phyloP scores from a whole-genome alignment of 2,329 filamentous ascomycete species.

The Hansfordia pulvinata region DNA sequence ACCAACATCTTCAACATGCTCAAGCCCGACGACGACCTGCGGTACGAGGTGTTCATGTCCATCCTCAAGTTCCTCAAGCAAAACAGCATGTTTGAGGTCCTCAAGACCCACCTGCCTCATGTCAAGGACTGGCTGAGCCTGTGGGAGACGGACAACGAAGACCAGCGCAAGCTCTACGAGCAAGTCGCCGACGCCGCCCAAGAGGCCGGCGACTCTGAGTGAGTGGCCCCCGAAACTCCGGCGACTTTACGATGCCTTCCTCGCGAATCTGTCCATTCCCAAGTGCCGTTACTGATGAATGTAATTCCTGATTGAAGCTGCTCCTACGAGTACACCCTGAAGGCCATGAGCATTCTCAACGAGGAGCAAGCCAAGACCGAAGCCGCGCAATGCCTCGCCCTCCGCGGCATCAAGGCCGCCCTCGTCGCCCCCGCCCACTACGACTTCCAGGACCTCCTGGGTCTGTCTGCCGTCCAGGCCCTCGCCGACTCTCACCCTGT shows the following conservation, averaged over 20 bases:
- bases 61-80: constrained; percentile 73
- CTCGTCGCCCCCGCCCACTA: constrained; percentile 42
- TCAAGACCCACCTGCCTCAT: constrained; percentile 73
- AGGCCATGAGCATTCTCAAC: constrained; percentile 47
- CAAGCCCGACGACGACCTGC: constrained; percentile 58
- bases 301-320: too few species aligned
- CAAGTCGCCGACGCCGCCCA: constrained; percentile 70
- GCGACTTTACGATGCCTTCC: neutral
- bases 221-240: constrained; percentile 23
- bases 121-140: constrained; percentile 68
- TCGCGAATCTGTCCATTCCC: neutral
- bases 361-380: constrained; percentile 42
- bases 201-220: constrained; percentile 65
- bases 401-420: constrained; percentile 40
- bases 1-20: constrained; percentile 96
- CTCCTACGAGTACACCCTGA: constrained; percentile 55
- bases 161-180: constrained; percentile 73
- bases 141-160: constrained; percentile 74
- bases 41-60: constrained; percentile 82
- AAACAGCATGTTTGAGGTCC: constrained; percentile 65
- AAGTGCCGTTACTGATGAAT: too few species aligned
- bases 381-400: constrained; percentile 45
- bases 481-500: constrained; percentile 72
- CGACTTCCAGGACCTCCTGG: constrained; percentile 70
- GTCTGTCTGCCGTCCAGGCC: constrained; percentile 71